Evolutionary conservation across 2,329 filamentous ascomycete species (phyloP), one percentile per base, ranked within the genome.

Genomic region (Leptographium flavum): DNA sequence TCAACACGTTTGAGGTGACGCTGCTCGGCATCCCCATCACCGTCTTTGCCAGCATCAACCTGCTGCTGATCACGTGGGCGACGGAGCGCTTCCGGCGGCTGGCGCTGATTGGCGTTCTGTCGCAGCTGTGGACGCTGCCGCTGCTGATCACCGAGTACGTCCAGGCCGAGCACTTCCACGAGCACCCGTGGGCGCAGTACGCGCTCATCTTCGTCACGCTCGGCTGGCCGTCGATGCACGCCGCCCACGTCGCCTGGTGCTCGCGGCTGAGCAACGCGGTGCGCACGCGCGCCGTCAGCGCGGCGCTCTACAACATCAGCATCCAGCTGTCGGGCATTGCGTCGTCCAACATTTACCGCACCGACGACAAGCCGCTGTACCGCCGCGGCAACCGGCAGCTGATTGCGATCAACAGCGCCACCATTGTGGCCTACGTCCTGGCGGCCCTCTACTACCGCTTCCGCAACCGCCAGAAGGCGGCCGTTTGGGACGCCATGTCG

Each of bases 1-100:
- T 79, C 58, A 62, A 66, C 48, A 75, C 71, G 3, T 78, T 83
- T 55, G 60, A 74, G 14, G 68, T 76, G 1, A 83, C 81, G 53
- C 57, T 83, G 25, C 66, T 83, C 7, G 68, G 70, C 2, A 81
- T 83, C 13, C 46, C 46, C 8, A 39, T 15, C 28, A n/a, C 23
- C 19, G 3, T 25, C 10, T 43, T 14, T 28, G 9, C 11, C 17
- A 3, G 31, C 28, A 4, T 21, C 19, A 67, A 67, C 46, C 60
- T 76, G 5, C 56, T 76, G 3, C 55, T 74, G 14, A 57, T 69
- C 39, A 59, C 2, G 31, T 53, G 60, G 2, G 75, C 73, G 72
- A 61, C 63, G 0, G 71, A 68, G 0, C 76, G 69, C 49, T 65
- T 63, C 0, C 53, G 74, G 0, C 60, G 70, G 5, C 70, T 65